phyloP scores from a whole-genome alignment of 768 basidiomycete species.

The Lenzites betulinus region DNA sequence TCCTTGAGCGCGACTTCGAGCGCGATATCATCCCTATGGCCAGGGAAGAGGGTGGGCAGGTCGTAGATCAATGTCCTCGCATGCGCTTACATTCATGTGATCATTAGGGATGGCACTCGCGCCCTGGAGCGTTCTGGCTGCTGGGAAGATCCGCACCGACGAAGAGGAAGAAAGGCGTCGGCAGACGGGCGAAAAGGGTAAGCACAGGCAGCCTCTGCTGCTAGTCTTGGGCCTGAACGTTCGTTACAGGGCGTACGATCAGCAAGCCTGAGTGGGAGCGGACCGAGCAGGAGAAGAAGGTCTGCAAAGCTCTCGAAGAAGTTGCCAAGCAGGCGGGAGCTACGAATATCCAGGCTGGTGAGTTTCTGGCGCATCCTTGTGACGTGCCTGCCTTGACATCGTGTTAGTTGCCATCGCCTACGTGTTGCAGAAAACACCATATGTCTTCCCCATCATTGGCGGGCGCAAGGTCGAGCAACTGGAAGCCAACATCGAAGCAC shows the following conservation, averaged over 20 bases:
- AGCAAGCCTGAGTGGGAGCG: slow-evolving; percentile 40
- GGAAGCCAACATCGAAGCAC: slow-evolving; percentile 36
- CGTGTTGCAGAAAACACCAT: slow-evolving; percentile 48
- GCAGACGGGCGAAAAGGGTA: slow-evolving; percentile 31
- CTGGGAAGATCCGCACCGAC: slow-evolving; percentile 39
- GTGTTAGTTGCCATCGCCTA: slow-evolving; percentile 49
- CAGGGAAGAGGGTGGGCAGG: not conserved
- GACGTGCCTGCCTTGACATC: not conserved
- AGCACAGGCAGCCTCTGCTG: too few species aligned
- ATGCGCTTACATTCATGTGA: not conserved
- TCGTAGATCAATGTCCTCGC: not conserved
- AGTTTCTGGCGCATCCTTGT: not conserved
- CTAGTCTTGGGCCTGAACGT: not conserved
- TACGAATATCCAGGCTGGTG: slow-evolving; percentile 4
- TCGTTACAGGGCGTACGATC: not conserved
- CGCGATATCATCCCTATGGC: slow-evolving; percentile 39
- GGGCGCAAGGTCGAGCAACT: slow-evolving; percentile 50
- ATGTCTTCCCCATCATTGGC: slow-evolving; percentile 50
- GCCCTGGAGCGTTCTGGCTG: slow-evolving; percentile 34
- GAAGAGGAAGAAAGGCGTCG: slow-evolving; percentile 33
- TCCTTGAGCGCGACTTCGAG: slow-evolving; percentile 37
- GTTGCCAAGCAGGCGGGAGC: slow-evolving; percentile 43
- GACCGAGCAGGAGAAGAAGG: slow-evolving; percentile 41
- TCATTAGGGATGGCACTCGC: not conserved
- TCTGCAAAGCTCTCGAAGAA: slow-evolving; percentile 46